Conservation (phyloP, 768 basidiomycete genomes). For the Austroboletus eburneus region DNA sequence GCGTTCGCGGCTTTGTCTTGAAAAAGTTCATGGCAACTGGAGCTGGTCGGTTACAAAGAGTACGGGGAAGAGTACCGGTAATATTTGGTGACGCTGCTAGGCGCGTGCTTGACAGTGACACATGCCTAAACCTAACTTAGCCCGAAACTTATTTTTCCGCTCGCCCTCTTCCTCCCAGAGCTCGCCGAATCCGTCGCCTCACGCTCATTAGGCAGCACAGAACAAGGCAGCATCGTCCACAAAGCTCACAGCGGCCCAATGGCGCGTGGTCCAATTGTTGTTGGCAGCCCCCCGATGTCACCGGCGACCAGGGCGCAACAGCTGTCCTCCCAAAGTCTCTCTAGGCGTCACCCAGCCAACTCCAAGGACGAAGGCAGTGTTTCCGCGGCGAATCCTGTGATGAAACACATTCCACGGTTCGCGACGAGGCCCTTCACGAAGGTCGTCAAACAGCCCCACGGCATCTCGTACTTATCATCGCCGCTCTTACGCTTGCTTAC, state of each 20-base stretch:
- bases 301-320: background rate
- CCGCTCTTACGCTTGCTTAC: too few species aligned
- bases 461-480: too few species aligned
- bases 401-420: background rate
- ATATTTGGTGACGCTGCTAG: background rate
- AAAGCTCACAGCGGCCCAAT: too few species aligned
- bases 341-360: background rate
- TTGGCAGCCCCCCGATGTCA: too few species aligned
- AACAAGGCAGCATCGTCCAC: background rate
- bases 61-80: too few species aligned
- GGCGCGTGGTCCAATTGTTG: too few species aligned
- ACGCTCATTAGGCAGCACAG: background rate
- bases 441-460: too few species aligned
- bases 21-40: conserved; percentile 82
- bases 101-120: conserved; percentile 8
- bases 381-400: background rate
- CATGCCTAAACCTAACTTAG: conserved; percentile 15
- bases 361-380: background rate
- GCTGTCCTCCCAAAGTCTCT: background rate
- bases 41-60: too few species aligned
- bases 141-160: conserved; percentile 7
- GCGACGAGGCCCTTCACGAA: too few species aligned
- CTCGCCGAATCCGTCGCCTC: conserved; percentile 5
- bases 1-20: conserved; percentile 85
- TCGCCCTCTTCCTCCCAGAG: background rate